These are phyloP conservation scores for Suhomyces sp. DNA, from an alignment of 805 yeast genomes.

Conservation along the genomic window DNA sequence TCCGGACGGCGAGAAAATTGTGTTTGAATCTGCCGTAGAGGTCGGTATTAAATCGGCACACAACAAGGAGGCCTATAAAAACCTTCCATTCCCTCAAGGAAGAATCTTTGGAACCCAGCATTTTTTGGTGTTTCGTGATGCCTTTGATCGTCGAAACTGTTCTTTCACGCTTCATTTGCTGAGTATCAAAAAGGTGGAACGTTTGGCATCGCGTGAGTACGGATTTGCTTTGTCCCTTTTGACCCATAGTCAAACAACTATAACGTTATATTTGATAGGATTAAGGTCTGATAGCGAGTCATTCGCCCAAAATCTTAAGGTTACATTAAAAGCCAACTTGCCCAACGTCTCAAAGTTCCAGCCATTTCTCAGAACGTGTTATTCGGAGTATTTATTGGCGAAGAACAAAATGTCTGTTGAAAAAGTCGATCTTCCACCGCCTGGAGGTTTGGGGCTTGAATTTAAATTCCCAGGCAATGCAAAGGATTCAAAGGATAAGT, in stretches of 20 bases:
- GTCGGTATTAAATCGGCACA: constrained; percentile 29
- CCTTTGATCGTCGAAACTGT: constrained; percentile 66
- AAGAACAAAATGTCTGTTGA: constrained; percentile 51
- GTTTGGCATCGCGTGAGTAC: constrained; percentile 73
- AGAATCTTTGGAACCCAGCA: constrained; percentile 69
- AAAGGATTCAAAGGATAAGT: constrained; percentile 69
- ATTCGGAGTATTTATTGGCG: constrained; percentile 79
- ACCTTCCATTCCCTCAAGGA: constrained; percentile 50
- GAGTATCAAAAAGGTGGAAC: constrained; percentile 79
- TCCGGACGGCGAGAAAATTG: constrained; percentile 67
- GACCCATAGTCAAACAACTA: constrained; percentile 61
- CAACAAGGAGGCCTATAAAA: constrained; percentile 20
- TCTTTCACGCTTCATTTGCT: constrained; percentile 71
- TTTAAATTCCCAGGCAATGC: constrained; percentile 92
- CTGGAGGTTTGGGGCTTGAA: constrained; percentile 82
- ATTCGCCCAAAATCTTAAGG: constrained; percentile 69
- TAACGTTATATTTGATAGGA: constrained; percentile 76
- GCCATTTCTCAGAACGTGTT: constrained; percentile 67
- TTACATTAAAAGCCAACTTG: constrained; percentile 60
- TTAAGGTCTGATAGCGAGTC: constrained; percentile 74
- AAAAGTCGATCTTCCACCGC: constrained; percentile 53
- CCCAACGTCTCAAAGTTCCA: constrained; percentile 60
- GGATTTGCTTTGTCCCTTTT: constrained; percentile 75
- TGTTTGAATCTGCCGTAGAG: constrained; percentile 71
- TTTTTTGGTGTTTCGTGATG: constrained; percentile 72